These are phyloP conservation scores for Rosa lucieae DNA, from an alignment of 306 rosid genomes.

Conservation along the genomic window DNA sequence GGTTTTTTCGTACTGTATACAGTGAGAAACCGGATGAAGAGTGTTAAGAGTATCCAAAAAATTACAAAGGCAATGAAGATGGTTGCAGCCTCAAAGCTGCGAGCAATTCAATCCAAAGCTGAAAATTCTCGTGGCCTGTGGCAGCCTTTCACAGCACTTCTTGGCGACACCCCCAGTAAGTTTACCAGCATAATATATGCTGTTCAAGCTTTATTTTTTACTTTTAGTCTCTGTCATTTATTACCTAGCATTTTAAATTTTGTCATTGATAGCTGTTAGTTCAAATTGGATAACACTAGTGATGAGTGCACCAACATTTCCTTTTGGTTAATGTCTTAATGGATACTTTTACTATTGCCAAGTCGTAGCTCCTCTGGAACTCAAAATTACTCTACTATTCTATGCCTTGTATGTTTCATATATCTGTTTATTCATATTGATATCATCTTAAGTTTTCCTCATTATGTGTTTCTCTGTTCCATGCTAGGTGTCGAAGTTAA, in stretches of 20 bases:
- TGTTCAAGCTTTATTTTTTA: neutral
- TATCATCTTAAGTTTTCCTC: conserved; percentile 20
- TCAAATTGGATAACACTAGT: neutral
- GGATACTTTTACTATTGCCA: neutral
- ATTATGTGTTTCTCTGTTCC: conserved; percentile 23
- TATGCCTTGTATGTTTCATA: neutral
- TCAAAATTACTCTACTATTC: neutral
- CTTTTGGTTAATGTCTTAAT: neutral
- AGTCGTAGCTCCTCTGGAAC: neutral
- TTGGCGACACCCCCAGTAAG: conserved; percentile 87
- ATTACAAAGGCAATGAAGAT: conserved; percentile 99
- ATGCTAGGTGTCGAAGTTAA: conserved; percentile 64
- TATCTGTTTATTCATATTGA: neutral
- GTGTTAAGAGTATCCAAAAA: conserved; percentile 96
- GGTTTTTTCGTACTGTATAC: conserved; percentile 23
- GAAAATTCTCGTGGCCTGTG: conserved; percentile 96
- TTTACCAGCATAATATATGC: neutral
- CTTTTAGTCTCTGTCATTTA: neutral
- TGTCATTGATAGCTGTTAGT: neutral
- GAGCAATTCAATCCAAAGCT: conserved; percentile 80
- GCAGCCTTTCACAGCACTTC: conserved; percentile 98
- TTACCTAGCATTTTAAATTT: neutral
- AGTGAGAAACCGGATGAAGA: conserved; percentile 96
- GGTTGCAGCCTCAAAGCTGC: conserved; percentile 98
- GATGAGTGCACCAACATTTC: neutral